These are phyloP conservation scores for Nicotiana paniculata DNA, from an alignment of 257 asterid species.

Conservation along the genomic window DNA sequence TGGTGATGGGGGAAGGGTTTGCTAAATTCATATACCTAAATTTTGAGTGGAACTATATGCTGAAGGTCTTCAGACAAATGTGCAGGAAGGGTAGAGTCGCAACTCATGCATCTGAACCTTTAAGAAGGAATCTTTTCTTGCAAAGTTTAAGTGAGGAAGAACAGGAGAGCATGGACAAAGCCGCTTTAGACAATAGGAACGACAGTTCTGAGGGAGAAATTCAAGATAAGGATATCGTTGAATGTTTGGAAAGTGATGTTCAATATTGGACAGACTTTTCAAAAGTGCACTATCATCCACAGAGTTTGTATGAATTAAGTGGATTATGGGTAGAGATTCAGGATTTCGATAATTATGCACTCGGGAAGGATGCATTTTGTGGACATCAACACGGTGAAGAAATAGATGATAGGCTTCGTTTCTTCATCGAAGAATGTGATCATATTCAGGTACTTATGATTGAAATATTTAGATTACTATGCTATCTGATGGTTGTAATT, in stretches of 20 bases:
- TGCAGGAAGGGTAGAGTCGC: slow-evolving; percentile 79
- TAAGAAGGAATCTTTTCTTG: slow-evolving; percentile 71
- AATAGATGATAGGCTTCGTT: slow-evolving; percentile 81
- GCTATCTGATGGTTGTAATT: neutral
- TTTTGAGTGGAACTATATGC: slow-evolving; percentile 8
- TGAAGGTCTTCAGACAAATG: slow-evolving; percentile 29
- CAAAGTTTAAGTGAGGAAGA: slow-evolving; percentile 67
- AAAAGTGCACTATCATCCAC: slow-evolving; percentile 91
- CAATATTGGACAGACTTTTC: slow-evolving; percentile 93
- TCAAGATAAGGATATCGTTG: slow-evolving; percentile 71
- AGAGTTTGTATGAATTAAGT: slow-evolving; percentile 72
- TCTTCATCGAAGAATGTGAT: slow-evolving; percentile 93
- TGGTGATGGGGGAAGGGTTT: neutral
- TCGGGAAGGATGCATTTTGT: slow-evolving; percentile 67
- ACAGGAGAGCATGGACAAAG: slow-evolving; percentile 20
- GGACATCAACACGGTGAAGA: slow-evolving; percentile 60
- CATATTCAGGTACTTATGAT: slow-evolving; percentile 60
- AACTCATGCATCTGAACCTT: slow-evolving; percentile 60
- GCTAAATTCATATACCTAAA: neutral
- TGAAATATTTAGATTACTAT: neutral
- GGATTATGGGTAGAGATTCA: slow-evolving; percentile 58
- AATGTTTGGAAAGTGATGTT: slow-evolving; percentile 67
- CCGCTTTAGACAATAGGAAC: slow-evolving; percentile 20
- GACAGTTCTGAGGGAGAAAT: slow-evolving; percentile 35
- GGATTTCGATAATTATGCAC: slow-evolving; percentile 63